Evolutionary conservation across 2,329 filamentous ascomycete genomes (phyloP), one percentile per base, ranked within the genome.

Genomic region (Colletotrichum brevisporum): DNA sequence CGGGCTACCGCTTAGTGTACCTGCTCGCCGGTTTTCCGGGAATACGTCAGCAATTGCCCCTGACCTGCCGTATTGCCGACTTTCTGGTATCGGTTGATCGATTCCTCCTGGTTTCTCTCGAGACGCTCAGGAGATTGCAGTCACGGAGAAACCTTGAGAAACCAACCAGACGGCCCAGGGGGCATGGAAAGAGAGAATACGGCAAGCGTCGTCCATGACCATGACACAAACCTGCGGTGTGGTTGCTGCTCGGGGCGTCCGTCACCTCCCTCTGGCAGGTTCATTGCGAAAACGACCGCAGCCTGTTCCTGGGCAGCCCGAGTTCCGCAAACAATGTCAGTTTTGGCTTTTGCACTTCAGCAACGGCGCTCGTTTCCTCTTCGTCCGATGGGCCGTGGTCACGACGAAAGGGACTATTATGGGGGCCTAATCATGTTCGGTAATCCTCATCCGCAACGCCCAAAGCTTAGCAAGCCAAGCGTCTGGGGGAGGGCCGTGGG

Each of bases 401-500:
- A 10, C 47, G 9, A 50, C 18, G 47, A 21, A 16, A 3, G 31
- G 31, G 31, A 10, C 21, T 24, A 36, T 10, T 10, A 9, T 8
- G 27, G 15, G 13, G 27, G 53, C 48, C 60, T 48, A 64, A 57
- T 47, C 41, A 53, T 58, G 47, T 43, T 47, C 55, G 66, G 66
- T 69, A 41, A 45, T 24, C 12, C 50, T 51, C 62, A 55, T 60
- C 51, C 62, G 62, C 66, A 66, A 66, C 50, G 51, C 55, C 21
- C 31, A 55, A 68, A 69, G 66, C 62, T 61, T 66, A 66, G 62
- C 43, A 45, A 26, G 62, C 61, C 55, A 65, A 60, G 66, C 27
- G 39, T 26, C 39, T 60, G 61, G 55, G 57, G 45, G 66, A 48
- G 31, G 31, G 31, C 31, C 18, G 50, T 58, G 18, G 36, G 39